Evolutionary conservation across 2,329 filamentous ascomycete genomes (phyloP).

Genomic region (Didymella lethalis): DNA sequence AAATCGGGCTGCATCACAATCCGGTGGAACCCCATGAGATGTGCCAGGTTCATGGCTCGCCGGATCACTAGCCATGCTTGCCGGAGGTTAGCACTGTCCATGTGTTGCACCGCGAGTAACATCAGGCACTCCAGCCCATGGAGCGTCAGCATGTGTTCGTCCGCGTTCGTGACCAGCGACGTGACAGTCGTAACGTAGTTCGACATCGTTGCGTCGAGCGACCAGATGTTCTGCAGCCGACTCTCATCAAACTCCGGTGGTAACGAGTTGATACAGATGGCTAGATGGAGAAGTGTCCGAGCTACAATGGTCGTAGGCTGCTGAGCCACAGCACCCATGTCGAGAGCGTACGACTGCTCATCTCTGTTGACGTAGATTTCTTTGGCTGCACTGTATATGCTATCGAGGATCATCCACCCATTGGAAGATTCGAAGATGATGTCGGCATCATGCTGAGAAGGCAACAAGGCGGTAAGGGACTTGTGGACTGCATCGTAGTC

Average conservation of each 20-base stretch:
- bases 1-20: constrained; percentile 37
- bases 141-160: constrained; percentile 47
- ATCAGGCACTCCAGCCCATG: constrained; percentile 47
- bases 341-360: constrained; percentile 43
- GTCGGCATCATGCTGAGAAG: constrained; percentile 48
- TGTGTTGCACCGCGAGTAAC: constrained; percentile 42
- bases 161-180: constrained; percentile 41
- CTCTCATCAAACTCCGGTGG: constrained; percentile 43
- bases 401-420: constrained; percentile 46
- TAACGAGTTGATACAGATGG: constrained; percentile 45
- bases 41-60: constrained; percentile 45
- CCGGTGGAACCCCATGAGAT: constrained; percentile 50
- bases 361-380: constrained; percentile 45
- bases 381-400: constrained; percentile 40
- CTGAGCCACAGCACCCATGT: constrained; percentile 41
- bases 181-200: constrained; percentile 46
- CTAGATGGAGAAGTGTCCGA: constrained; percentile 47
- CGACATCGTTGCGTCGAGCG: constrained; percentile 44
- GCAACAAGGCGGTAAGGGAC: constrained; percentile 39
- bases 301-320: constrained; percentile 44
- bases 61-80: constrained; percentile 47
- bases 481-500: constrained; percentile 32
- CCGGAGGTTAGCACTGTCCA: constrained; percentile 43
- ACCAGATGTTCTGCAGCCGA: constrained; percentile 42
- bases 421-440: constrained; percentile 49